Percentiles rank a stretch among this genome's conserved stretches.
Conservation (phyloP, 139 green algal genomes). For the Tetraselmis chui region DNA sequence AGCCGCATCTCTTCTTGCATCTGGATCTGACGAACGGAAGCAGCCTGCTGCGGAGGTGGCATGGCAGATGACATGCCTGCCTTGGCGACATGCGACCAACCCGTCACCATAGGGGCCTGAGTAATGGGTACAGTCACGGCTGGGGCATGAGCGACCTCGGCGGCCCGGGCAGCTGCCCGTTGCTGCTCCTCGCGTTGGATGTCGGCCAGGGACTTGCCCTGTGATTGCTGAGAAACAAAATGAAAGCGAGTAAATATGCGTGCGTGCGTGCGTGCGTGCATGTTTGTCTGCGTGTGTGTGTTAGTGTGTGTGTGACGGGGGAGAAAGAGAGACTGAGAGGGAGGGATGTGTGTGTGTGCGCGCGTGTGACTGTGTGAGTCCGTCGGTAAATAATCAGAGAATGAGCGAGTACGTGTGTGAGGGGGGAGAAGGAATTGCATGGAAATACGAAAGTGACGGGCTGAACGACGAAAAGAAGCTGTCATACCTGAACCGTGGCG, state of each 20-base stretch:
- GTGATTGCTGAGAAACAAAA: background rate
- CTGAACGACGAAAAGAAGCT: background rate
- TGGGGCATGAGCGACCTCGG: background rate
- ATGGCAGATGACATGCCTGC: background rate
- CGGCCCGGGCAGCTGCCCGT: constrained; percentile 17
- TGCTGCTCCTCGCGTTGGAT: constrained; percentile 73
- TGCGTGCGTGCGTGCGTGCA: background rate
- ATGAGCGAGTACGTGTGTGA: no score
- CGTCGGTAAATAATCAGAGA: no score
- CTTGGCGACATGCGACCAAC: background rate
- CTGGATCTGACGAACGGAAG: constrained; percentile 41
- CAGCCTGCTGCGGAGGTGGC: background rate
- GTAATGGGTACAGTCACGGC: background rate
- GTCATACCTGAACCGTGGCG: constrained; percentile 14
- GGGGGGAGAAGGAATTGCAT: no score
- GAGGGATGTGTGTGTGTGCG: background rate
- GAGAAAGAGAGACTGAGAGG: background rate
- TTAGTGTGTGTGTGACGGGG: background rate
- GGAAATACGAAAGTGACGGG: no score
- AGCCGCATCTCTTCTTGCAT: constrained; percentile 27
- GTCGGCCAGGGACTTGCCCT: constrained; percentile 52
- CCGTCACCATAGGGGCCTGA: background rate
- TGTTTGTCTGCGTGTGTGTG: background rate
- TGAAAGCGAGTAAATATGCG: background rate
- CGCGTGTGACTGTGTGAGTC: background rate